Evolutionary conservation across 306 rosid genomes (phyloP).

Genomic region (Casuarina equisetifolia): DNA sequence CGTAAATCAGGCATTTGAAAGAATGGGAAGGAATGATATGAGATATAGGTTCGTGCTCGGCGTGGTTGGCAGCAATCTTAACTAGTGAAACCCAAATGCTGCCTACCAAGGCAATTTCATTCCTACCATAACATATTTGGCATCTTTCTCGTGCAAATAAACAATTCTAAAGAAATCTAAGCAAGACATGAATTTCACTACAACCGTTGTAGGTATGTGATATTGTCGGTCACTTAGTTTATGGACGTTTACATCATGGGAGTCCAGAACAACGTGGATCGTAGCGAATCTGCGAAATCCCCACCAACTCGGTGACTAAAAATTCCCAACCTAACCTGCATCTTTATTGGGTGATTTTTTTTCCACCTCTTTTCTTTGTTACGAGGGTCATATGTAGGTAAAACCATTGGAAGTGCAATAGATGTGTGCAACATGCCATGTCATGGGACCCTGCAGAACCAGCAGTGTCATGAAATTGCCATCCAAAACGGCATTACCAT

Average conservation of each 20-base stretch:
- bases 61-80: conserved; percentile 34
- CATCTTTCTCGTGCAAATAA: not conserved
- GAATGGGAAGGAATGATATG: conserved; percentile 39
- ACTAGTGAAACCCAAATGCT: conserved; percentile 3
- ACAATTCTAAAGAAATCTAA: not conserved
- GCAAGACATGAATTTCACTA: not conserved
- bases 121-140: not conserved
- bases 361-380: too few relatives aligned
- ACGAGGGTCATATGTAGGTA: too few relatives aligned
- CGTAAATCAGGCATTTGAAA: conserved; percentile 39
- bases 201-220: not conserved
- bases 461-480: not conserved
- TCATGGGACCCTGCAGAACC: too few relatives aligned
- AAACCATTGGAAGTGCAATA: too few relatives aligned
- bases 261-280: not conserved
- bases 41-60: conserved; percentile 44
- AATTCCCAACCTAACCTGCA: too few relatives aligned
- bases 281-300: too few relatives aligned
- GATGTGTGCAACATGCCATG: too few relatives aligned
- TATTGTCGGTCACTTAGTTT: not conserved
- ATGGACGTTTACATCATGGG: not conserved
- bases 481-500: not conserved
- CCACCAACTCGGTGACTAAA: too few relatives aligned
- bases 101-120: not conserved
- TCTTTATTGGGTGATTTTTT: too few relatives aligned